Base-by-base conservation (phyloP, 2,329 filamentous ascomycete species). In the Ceratocystis albifundus region DNA sequence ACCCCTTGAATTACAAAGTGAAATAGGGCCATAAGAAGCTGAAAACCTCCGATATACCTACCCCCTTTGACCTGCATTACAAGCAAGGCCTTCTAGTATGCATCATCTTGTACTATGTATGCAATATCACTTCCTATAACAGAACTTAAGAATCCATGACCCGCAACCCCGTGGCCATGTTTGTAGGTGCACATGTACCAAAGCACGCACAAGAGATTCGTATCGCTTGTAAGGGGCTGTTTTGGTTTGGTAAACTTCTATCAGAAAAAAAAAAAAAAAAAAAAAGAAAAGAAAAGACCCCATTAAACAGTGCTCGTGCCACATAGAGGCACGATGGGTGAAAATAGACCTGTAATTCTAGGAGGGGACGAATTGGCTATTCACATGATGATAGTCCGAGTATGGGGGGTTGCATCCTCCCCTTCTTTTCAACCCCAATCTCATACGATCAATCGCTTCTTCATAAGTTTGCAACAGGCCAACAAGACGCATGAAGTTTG, bases 231-330 rank as follows among this genome's bases (percentile, higher is more conserved):
- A 59, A 36, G 55, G 30, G 36, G 36, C 1, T 41, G 36, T 41
- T 41, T 41, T 41, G 36, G 36, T 12, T 41, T 41, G 36, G 36
- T 59, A 4, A n/a, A 32, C 10, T 36, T 30, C 7, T n/a, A 10
- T 30, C 30, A 32, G 8, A 3, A 59, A n/a, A 6, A 8, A 20
- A 59, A 59, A 57, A 25, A 57, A n/a, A n/a, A n/a, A 3, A 59
- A n/a, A 6, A 8, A 20, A 59, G 36, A 59, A n/a, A 6, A 8
- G 10, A 59, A 59, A 28, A 59, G 55, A n/a, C 55, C 3, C 28
- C 55, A 36, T 59, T 30, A 15, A 59, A 36, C 8, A 22, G n/a
- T 28, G 55, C 55, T n/a, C 55, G 55, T 59, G 55, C 55, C 28
- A 36, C 28, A 36, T n/a, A 20, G 55, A n/a, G 55, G 30, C 17